Conservation (phyloP, 1,284 basidiomycete species). For the Volvariella surrecta region DNA sequence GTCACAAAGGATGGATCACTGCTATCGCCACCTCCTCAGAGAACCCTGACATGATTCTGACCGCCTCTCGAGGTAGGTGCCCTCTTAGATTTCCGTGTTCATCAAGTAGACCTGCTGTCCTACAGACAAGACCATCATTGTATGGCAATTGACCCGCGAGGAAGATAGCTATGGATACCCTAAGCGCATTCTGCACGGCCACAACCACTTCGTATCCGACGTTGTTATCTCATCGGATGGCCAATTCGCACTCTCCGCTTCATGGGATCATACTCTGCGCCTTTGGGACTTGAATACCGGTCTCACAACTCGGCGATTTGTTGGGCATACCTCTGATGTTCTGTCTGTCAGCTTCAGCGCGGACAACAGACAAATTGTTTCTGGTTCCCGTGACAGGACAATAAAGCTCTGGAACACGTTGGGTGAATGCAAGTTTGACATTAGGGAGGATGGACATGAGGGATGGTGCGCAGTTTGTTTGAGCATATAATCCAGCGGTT, state of each 20-base stretch:
- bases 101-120: slow-evolving; percentile 16
- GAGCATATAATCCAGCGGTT: slow-evolving; percentile 5
- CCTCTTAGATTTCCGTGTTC: slow-evolving; percentile 11
- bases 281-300: slow-evolving; percentile 99
- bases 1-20: slow-evolving; percentile 96
- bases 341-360: slow-evolving; percentile 97
- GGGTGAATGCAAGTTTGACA: slow-evolving; percentile 99
- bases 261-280: slow-evolving; percentile 99
- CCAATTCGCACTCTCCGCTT: slow-evolving; percentile 98
- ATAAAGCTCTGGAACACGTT: slow-evolving; percentile 99
- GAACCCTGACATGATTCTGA: slow-evolving; percentile 96
- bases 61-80: slow-evolving; percentile 85
- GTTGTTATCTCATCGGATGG: slow-evolving; percentile 98
- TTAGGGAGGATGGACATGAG: slow-evolving; percentile 96
- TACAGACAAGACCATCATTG: slow-evolving; percentile 98
- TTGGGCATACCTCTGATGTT: slow-evolving; percentile 97
- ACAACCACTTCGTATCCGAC: slow-evolving; percentile 99
- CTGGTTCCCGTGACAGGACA: slow-evolving; percentile 91
- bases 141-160: slow-evolving; percentile 97
- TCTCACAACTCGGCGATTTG: slow-evolving; percentile 90
- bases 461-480: slow-evolving; percentile 66
- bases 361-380: slow-evolving; percentile 98
- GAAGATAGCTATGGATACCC: slow-evolving; percentile 91
- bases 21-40: slow-evolving; percentile 96
- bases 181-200: slow-evolving; percentile 96